phyloP scores from a whole-genome alignment of 352 stramenopile genomes.

The Pythium rhizo-oryzae region DNA sequence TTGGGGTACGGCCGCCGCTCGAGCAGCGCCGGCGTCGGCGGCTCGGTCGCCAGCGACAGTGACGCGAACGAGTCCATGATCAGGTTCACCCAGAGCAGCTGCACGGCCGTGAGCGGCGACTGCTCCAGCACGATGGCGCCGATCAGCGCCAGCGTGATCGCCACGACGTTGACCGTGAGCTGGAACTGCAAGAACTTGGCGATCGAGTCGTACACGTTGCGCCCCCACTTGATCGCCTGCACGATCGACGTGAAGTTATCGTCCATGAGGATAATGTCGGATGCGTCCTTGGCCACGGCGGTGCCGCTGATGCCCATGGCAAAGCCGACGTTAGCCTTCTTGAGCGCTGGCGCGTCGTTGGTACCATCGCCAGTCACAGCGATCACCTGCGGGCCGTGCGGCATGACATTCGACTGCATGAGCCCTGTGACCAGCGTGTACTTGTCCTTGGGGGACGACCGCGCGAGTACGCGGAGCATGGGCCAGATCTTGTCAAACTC shows the following conservation, averaged over 20 bases:
- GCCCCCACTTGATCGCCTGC: too few species aligned
- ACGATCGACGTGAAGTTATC: too few species aligned
- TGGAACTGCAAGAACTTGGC: conserved; percentile 99
- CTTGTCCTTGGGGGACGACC: conserved; percentile 97
- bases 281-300: too few species aligned
- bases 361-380: conserved; percentile 97
- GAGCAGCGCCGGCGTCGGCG: conserved; percentile 89
- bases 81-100: conserved; percentile 98
- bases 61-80: conserved; percentile 99
- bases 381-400: conserved; percentile 87
- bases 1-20: conserved; percentile 92
- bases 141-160: conserved; percentile 93
- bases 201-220: conserved; percentile 95
- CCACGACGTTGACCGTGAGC: conserved; percentile 97
- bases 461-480: conserved; percentile 85
- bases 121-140: conserved; percentile 77
- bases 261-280: too few species aligned
- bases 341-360: conserved; percentile 72
- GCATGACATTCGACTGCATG: conserved; percentile 79
- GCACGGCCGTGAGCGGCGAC: conserved; percentile 93
- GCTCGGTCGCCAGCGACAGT: conserved; percentile 95
- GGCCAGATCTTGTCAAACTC: too few species aligned
- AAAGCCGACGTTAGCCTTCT: too few species aligned
- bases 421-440: conserved; percentile 97
- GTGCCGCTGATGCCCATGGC: too few species aligned